A percentile compares a stretch with the other conserved stretches of the same genome.
Conservation (phyloP, 768 basidiomycete genomes). For the Mycena sanguinolenta region DNA sequence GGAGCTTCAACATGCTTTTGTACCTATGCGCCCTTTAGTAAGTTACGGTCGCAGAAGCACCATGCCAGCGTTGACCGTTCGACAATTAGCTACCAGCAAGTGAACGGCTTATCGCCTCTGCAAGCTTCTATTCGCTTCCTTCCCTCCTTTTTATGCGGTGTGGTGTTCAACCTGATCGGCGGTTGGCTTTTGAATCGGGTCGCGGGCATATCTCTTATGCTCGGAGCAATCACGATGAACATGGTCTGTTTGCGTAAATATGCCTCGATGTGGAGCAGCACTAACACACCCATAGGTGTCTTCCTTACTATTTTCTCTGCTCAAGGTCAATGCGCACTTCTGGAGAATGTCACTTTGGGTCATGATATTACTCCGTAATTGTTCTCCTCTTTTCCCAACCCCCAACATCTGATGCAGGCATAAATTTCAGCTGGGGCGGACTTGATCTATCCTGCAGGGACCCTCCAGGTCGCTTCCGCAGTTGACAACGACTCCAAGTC, state of each 20-base stretch:
- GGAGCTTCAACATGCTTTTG: background rate
- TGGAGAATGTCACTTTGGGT: constrained; percentile 6
- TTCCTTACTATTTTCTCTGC: constrained; percentile 2
- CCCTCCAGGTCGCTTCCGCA: constrained; percentile 44
- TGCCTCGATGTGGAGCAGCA: background rate
- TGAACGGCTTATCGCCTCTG: constrained; percentile 3
- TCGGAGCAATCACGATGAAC: constrained; percentile 8
- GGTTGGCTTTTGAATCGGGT: constrained; percentile 13
- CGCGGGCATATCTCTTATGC: background rate
- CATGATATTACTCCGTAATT: constrained; percentile 4
- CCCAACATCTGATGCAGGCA: background rate
- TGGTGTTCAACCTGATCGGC: background rate
- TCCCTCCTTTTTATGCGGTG: background rate
- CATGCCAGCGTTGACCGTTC: background rate
- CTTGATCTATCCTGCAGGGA: constrained; percentile 46
- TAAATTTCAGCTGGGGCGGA: constrained; percentile 39
- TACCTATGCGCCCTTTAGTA: background rate
- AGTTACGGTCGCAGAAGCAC: background rate
- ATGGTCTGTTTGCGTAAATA: constrained; percentile 4
- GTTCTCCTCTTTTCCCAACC: background rate
- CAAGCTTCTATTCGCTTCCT: constrained; percentile 13
- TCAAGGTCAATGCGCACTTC: constrained; percentile 3
- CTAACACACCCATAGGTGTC: background rate
- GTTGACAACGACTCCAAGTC: constrained; percentile 47
- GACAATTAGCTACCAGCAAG: constrained; percentile 35